Conservation (phyloP, 2,329 filamentous ascomycete species). For the Colletotrichum trifolii region DNA sequence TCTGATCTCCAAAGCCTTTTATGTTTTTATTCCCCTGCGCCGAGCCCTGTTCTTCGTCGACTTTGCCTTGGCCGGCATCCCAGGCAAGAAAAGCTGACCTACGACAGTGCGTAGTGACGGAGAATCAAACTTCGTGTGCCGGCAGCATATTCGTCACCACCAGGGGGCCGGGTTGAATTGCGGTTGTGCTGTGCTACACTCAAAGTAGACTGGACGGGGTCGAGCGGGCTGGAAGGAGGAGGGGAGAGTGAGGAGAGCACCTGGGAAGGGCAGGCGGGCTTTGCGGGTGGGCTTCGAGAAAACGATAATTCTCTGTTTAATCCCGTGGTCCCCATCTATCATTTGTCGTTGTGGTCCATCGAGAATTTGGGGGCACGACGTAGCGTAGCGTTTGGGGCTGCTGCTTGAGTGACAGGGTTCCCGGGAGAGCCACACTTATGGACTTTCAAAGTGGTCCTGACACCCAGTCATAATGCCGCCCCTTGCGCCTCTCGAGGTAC, state of each 20-base stretch:
- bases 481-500: conserved; percentile 31
- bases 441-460: conserved; percentile 33
- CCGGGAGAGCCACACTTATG: conserved; percentile 31
- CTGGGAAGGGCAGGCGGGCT: background rate
- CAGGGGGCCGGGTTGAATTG: background rate
- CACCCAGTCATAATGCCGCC: conserved; percentile 33
- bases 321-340: conserved; percentile 29
- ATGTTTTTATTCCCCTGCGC: background rate
- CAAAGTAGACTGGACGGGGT: background rate
- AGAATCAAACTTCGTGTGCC: no score
- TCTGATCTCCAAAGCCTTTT: no score
- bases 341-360: conserved; percentile 34
- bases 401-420: conserved; percentile 30
- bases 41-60: conserved; percentile 2
- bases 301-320: conserved; percentile 33
- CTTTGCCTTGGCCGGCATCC: background rate
- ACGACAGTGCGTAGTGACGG: no score
- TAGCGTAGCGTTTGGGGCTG: conserved; percentile 29
- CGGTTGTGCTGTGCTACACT: conserved; percentile 6
- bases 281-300: conserved; percentile 31
- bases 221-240: conserved; percentile 4
- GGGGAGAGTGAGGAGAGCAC: background rate
- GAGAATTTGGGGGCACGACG: conserved; percentile 13
- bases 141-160: background rate
- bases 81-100: background rate